Evolutionary conservation across 352 stramenopile genomes (phyloP).

Genomic region (Pythium scleroteichum): DNA sequence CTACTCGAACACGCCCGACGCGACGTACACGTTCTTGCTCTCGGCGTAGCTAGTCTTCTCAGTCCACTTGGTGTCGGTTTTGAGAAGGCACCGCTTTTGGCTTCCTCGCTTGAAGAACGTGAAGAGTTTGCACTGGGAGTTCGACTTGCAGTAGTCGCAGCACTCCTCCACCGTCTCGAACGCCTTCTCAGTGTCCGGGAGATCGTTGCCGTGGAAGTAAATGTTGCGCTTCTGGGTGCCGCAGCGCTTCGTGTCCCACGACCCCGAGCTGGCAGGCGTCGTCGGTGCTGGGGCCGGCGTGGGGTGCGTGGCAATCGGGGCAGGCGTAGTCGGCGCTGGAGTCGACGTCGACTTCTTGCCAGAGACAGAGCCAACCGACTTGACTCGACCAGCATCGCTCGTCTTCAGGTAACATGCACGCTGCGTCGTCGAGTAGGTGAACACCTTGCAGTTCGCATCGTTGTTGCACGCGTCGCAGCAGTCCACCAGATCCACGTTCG

Average conservation of each 20-base stretch:
- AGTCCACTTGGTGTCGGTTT: slow-evolving; percentile 3
- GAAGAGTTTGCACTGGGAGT: slow-evolving; percentile 15
- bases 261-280: neutral
- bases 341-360: slow-evolving; percentile 3
- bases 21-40: neutral
- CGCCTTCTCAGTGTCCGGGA: slow-evolving; percentile 12
- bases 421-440: slow-evolving; percentile 9
- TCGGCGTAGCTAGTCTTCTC: slow-evolving; percentile 29
- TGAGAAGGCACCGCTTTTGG: slow-evolving; percentile 23
- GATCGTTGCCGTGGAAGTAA: slow-evolving; percentile 23
- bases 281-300: neutral
- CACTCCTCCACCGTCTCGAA: slow-evolving; percentile 22
- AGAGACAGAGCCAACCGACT: neutral
- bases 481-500: slow-evolving; percentile 14
- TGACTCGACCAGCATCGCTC: slow-evolving; percentile 6
- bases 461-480: slow-evolving; percentile 14
- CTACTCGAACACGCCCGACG: slow-evolving; percentile 13
- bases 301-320: neutral
- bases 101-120: slow-evolving; percentile 21
- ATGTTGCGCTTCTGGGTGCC: slow-evolving; percentile 9
- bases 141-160: slow-evolving; percentile 20
- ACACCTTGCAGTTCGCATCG: slow-evolving; percentile 14
- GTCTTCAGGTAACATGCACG: slow-evolving; percentile 20
- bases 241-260: slow-evolving; percentile 18
- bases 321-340: neutral